Conservation (phyloP, 2,329 filamentous ascomycete species). For the Penicillium sp. region DNA sequence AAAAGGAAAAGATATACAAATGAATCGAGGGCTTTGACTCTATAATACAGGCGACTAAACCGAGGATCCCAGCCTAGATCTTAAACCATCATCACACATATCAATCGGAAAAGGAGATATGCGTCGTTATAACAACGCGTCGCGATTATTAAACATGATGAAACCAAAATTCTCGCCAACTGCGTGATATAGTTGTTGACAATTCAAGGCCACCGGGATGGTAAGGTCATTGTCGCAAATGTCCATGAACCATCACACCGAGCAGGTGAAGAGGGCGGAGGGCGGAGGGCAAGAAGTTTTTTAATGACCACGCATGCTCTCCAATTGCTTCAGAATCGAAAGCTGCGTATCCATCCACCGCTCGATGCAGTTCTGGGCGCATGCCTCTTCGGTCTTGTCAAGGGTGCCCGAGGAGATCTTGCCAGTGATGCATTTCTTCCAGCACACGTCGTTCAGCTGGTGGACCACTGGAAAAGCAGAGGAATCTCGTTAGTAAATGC, state of each 20-base stretch:
- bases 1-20: conserved; percentile 10
- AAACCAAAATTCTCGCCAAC: no score
- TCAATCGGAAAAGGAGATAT: no score
- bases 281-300: no score
- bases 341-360: conserved; percentile 87
- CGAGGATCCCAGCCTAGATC: background rate
- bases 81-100: no score
- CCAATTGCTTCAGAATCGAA: conserved; percentile 79
- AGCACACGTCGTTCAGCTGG: conserved; percentile 74
- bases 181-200: no score
- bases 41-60: conserved; percentile 25
- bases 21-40: conserved; percentile 19
- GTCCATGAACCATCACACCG: no score
- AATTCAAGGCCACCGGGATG: no score
- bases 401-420: conserved; percentile 69
- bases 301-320: conserved; percentile 56
- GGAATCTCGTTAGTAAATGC: no score
- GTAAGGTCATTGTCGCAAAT: no score
- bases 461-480: conserved; percentile 55
- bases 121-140: no score
- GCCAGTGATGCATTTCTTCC: conserved; percentile 85
- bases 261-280: no score
- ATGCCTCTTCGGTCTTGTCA: conserved; percentile 74
- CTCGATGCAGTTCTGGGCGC: conserved; percentile 89
- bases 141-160: no score